Conservation (phyloP, 2,329 filamentous ascomycete species). For the Triangularia verruculosa region DNA sequence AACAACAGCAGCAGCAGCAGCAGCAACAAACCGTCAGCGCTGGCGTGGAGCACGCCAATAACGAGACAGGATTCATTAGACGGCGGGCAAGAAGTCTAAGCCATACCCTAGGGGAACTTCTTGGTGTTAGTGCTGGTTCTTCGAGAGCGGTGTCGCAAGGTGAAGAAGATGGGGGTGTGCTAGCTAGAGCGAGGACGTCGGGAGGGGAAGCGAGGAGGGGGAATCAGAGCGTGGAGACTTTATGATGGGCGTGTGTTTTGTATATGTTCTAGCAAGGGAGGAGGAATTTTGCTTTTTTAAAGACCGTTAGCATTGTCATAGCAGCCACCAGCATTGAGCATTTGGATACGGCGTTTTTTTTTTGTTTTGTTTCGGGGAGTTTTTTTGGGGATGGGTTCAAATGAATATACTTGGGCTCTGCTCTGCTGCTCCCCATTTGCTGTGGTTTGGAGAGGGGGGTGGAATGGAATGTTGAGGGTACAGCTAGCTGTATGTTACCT, state of each 20-base stretch:
- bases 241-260: not conserved
- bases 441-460: too few species aligned
- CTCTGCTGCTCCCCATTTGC: too few species aligned
- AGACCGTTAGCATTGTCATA: not conserved
- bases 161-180: not conserved
- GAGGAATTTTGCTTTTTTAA: not conserved
- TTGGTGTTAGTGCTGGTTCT: slow-evolving; percentile 30
- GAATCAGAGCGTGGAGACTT: not conserved
- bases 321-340: not conserved
- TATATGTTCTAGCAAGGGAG: too few species aligned
- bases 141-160: slow-evolving; percentile 13
- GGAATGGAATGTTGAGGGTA: too few species aligned
- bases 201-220: not conserved
- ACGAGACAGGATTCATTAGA: slow-evolving; percentile 27
- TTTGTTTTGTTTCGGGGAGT: not conserved
- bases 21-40: slow-evolving; percentile 15
- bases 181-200: slow-evolving; percentile 2
- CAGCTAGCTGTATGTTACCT: too few species aligned
- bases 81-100: slow-evolving; percentile 40
- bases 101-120: slow-evolving; percentile 38
- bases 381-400: too few species aligned
- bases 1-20: too few species aligned
- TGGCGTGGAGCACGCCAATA: slow-evolving; percentile 13
- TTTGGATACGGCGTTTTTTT: not conserved
- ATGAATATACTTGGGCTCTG: too few species aligned